Conservation (phyloP, 805 yeast genomes). For the Gaillardinia entomophila region DNA sequence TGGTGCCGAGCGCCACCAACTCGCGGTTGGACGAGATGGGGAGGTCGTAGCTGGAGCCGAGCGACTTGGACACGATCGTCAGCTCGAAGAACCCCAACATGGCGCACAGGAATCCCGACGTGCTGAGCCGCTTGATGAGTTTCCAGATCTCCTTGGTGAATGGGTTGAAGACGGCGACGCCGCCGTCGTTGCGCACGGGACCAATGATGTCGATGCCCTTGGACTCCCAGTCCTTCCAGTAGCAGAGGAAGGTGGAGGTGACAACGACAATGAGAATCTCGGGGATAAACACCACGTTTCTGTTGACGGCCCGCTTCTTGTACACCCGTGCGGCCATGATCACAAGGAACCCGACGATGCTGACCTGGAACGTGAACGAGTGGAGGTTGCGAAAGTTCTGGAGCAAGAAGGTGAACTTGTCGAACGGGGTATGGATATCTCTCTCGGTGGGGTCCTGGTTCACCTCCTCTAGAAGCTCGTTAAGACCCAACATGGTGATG, state of each 20-base stretch:
- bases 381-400: constrained; percentile 46
- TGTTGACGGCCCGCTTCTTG: constrained; percentile 23
- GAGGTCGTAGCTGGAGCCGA: constrained; percentile 66
- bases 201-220: constrained; percentile 70
- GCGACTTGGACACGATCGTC: constrained; percentile 84
- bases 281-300: constrained; percentile 61
- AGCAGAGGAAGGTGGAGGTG: constrained; percentile 49
- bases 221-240: constrained; percentile 40
- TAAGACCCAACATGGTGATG: constrained; percentile 68
- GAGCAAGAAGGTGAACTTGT: constrained; percentile 56
- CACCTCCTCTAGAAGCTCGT: constrained; percentile 35
- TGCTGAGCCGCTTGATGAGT: constrained; percentile 52
- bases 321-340: constrained; percentile 37
- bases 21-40: constrained; percentile 86
- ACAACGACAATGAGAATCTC: constrained; percentile 79
- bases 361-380: constrained; percentile 54
- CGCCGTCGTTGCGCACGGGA: constrained; percentile 44
- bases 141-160: constrained; percentile 42
- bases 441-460: constrained; percentile 23
- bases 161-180: constrained; percentile 50
- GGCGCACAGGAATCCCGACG: constrained; percentile 70
- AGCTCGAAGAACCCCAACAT: constrained; percentile 89
- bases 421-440: constrained; percentile 56
- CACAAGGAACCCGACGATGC: constrained; percentile 49
- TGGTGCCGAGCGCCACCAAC: constrained; percentile 78